These are phyloP conservation scores for Skeletonema tropicum DNA, from an alignment of 108 stramenopile genomes.

Conservation along the genomic window DNA sequence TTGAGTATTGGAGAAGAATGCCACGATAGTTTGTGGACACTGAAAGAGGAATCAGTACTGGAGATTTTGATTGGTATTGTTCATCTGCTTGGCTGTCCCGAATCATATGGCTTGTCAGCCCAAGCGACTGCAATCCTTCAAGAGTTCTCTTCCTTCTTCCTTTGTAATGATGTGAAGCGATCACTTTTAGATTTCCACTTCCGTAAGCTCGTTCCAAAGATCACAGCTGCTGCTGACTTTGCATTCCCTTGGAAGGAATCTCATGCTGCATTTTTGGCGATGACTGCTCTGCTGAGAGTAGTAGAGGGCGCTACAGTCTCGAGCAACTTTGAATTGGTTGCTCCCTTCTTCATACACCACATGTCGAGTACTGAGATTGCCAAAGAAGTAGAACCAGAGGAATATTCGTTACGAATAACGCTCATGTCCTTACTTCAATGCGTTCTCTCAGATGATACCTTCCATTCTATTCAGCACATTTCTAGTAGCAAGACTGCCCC, in stretches of 20 bases:
- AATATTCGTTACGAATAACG: slow-evolving; percentile 43
- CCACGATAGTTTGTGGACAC: slow-evolving; percentile 2
- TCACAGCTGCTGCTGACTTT: slow-evolving; percentile 13
- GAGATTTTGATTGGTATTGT: slow-evolving; percentile 29
- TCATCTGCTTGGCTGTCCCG: slow-evolving; percentile 37
- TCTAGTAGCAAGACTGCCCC: not conserved
- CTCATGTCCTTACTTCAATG: slow-evolving; percentile 45
- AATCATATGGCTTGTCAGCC: slow-evolving; percentile 13
- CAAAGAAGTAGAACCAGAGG: slow-evolving; percentile 28
- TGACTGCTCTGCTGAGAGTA: slow-evolving; percentile 27
- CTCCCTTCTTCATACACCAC: slow-evolving; percentile 41
- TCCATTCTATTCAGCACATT: not conserved
- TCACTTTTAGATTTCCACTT: slow-evolving; percentile 34
- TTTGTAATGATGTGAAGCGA: slow-evolving; percentile 1
- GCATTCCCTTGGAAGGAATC: slow-evolving; percentile 44
- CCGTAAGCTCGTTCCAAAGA: slow-evolving; percentile 17
- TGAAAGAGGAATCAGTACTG: slow-evolving; percentile 13
- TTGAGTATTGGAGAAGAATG: not conserved
- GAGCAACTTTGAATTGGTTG: slow-evolving; percentile 38
- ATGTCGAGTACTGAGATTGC: slow-evolving; percentile 15
- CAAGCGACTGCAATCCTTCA: slow-evolving; percentile 19
- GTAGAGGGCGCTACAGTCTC: slow-evolving; percentile 32
- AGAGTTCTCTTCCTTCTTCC: slow-evolving; percentile 15
- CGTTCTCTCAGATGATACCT: slow-evolving; percentile 38
- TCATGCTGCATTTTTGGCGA: slow-evolving; percentile 29